Evolutionary conservation across 2,329 filamentous ascomycete genomes (phyloP).

Genomic region (Salinomyces thailandicus): DNA sequence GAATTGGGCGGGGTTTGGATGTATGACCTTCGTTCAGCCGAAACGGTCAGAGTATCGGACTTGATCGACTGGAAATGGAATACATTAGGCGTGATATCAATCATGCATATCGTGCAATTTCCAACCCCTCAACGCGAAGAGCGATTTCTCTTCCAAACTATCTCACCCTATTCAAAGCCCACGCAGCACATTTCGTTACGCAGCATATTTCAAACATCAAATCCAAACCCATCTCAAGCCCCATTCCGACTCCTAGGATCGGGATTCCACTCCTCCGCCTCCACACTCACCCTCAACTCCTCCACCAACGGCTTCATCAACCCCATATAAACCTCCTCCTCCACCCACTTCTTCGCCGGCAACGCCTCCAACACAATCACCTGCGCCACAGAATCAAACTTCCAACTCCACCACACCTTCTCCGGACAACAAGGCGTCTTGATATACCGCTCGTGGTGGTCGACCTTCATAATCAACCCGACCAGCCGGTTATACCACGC

Average conservation of each 20-base stretch:
- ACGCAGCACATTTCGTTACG: too few relatives aligned
- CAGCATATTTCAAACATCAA: too few relatives aligned
- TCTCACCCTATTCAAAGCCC: too few relatives aligned
- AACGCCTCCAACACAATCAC: slow-evolving; percentile 23
- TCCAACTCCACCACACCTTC: slow-evolving; percentile 32
- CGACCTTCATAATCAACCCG: slow-evolving; percentile 31
- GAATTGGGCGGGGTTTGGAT: too few relatives aligned
- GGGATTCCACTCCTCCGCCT: slow-evolving; percentile 28
- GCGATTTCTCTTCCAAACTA: neutral
- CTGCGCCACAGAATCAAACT: slow-evolving; percentile 20
- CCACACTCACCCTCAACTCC: slow-evolving; percentile 26
- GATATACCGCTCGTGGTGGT: slow-evolving; percentile 32
- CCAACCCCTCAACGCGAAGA: too few relatives aligned
- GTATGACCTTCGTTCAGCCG: too few relatives aligned
- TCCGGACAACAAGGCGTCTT: slow-evolving; percentile 22
- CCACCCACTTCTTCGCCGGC: slow-evolving; percentile 21
- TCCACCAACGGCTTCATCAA: slow-evolving; percentile 29
- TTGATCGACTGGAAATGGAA: too few relatives aligned
- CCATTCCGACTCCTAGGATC: slow-evolving; percentile 23
- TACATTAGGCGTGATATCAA: too few relatives aligned
- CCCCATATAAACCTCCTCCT: slow-evolving; percentile 30
- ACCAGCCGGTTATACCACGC: slow-evolving; percentile 30
- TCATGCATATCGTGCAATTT: too few relatives aligned
- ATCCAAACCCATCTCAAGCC: too few relatives aligned
- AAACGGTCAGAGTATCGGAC: too few relatives aligned